Evolutionary conservation across 139 green algal genomes (phyloP).

Genomic region (Chlorella sorokiniana): DNA sequence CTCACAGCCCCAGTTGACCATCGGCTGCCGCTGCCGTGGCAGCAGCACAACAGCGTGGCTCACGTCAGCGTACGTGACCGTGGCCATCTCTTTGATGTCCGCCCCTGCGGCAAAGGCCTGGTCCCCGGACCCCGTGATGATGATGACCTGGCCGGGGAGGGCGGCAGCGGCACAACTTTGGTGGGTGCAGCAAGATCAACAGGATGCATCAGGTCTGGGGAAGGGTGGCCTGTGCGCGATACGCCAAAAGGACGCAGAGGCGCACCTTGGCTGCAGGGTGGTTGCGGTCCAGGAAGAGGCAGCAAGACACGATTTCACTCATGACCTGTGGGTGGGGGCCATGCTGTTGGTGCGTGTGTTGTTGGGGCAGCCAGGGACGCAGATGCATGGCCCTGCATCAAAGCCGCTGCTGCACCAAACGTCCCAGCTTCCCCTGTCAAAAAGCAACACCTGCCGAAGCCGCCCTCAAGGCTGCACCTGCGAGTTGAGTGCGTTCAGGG

Average conservation of each 20-base stretch:
- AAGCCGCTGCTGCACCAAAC: neutral
- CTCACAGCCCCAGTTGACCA: neutral
- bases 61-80: constrained; percentile 46
- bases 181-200: neutral
- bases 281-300: constrained; percentile 30
- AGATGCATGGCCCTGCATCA: neutral
- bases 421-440: neutral
- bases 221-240: neutral
- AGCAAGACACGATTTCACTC: constrained; percentile 14
- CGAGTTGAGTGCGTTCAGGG: constrained; percentile 30
- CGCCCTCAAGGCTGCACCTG: neutral
- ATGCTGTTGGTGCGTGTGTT: too few relatives aligned
- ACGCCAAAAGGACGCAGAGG: neutral
- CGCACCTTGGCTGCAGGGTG: neutral
- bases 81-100: constrained; percentile 78
- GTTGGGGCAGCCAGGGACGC: neutral
- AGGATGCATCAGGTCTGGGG: neutral
- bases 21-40: neutral
- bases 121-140: constrained; percentile 67
- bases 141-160: constrained; percentile 40
- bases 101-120: constrained; percentile 80
- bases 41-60: neutral
- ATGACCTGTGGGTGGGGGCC: constrained; percentile 21
- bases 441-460: neutral
- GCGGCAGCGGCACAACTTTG: neutral